These are phyloP conservation scores for Phlebopus sp. DNA, from an alignment of 1,284 basidiomycete species.

Conservation along the genomic window DNA sequence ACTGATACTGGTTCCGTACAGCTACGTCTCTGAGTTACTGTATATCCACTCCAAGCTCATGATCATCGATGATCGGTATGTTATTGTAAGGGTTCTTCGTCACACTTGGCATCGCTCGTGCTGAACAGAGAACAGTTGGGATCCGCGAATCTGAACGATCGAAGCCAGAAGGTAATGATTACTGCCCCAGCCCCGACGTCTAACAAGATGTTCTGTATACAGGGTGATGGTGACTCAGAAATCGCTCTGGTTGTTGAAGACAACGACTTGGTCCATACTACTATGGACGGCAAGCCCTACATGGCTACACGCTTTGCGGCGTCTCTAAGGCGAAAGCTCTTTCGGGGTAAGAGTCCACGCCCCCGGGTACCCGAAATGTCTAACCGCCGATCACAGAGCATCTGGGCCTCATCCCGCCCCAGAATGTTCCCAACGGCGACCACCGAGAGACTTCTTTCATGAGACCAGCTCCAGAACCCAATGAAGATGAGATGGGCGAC, in stretches of 20 bases:
- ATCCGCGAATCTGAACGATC: slow-evolving; percentile 88
- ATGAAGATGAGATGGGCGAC: slow-evolving; percentile 61
- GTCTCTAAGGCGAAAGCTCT: slow-evolving; percentile 73
- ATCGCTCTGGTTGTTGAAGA: slow-evolving; percentile 92
- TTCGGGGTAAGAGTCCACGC: slow-evolving; percentile 48
- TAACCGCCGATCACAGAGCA: slow-evolving; percentile 62
- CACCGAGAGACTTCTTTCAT: slow-evolving; percentile 62
- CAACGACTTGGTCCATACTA: slow-evolving; percentile 69
- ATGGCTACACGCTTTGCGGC: slow-evolving; percentile 74
- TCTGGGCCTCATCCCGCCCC: slow-evolving; percentile 76
- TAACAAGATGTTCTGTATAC: slow-evolving; percentile 11
- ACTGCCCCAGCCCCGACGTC: not conserved
- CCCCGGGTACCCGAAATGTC: not conserved
- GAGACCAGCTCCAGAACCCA: slow-evolving; percentile 71
- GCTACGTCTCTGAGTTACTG: slow-evolving; percentile 78
- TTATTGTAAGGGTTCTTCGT: slow-evolving; percentile 60
- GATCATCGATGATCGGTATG: slow-evolving; percentile 89
- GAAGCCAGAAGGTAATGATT: slow-evolving; percentile 62
- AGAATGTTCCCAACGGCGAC: slow-evolving; percentile 39
- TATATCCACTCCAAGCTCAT: slow-evolving; percentile 85
- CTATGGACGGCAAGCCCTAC: slow-evolving; percentile 77
- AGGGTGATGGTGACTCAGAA: slow-evolving; percentile 92
- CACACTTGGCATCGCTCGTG: not conserved
- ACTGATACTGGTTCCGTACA: slow-evolving; percentile 26
- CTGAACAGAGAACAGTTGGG: slow-evolving; percentile 57